A percentile compares a stretch with the other conserved stretches of the same genome.
Conservation (phyloP, 2,329 filamentous ascomycete species). For the Endoconidiophora polonica region DNA sequence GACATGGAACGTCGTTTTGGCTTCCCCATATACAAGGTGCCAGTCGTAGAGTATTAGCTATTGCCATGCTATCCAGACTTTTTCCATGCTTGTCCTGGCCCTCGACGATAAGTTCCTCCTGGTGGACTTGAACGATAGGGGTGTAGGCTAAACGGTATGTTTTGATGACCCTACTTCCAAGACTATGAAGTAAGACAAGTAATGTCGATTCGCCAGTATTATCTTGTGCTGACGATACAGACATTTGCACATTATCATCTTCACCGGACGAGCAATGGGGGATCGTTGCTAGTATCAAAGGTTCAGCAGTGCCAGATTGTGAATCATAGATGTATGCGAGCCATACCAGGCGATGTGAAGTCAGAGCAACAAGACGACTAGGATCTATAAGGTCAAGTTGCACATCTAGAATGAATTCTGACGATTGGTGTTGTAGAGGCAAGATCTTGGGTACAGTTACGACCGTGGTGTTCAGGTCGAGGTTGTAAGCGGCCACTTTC, state of each 20-base stretch:
- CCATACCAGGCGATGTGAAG: slow-evolving; percentile 10
- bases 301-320: neutral
- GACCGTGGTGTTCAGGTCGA: neutral
- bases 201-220: too few relatives aligned
- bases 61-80: neutral
- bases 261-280: neutral
- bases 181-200: too few relatives aligned
- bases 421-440: neutral
- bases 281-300: neutral
- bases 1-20: slow-evolving; percentile 4
- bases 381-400: slow-evolving; percentile 5
- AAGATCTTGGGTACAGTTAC: slow-evolving; percentile 3
- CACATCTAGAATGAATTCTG: slow-evolving; percentile 11
- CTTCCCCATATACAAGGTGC: slow-evolving; percentile 6
- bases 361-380: slow-evolving; percentile 11
- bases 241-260: slow-evolving; percentile 7
- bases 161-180: too few relatives aligned
- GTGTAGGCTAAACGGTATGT: neutral
- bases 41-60: neutral
- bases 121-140: neutral
- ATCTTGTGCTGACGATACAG: neutral
- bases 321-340: slow-evolving; percentile 4
- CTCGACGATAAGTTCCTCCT: neutral
- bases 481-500: slow-evolving; percentile 5
- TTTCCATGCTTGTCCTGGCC: neutral